Evolutionary conservation across 768 basidiomycete species (phyloP), one percentile per base, ranked within the genome.

Genomic region (Coprinellus aureogranulatus): DNA sequence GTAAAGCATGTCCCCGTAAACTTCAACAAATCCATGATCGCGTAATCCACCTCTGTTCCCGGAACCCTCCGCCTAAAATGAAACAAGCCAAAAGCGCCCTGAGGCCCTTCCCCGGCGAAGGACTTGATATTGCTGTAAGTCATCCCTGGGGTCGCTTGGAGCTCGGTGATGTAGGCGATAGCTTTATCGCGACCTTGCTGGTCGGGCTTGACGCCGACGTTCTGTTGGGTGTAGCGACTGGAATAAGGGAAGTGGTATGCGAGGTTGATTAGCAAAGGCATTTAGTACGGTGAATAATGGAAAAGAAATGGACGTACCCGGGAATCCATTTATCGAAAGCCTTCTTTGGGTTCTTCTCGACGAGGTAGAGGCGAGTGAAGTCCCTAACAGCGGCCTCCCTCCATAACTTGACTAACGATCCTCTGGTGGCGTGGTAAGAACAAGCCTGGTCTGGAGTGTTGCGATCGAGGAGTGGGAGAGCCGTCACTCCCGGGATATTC

Each of bases 1-100:
- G 28, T 41, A 46, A 56, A 56, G 55, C 55, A 56, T 20, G 55
- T 56, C n/a, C 55, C 55, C 27, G 46, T 37, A 22, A 56, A 56
- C 46, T 31, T 20, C 22, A 56, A 22, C 46, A 28, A n/a, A 37
- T 49, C 50, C 50, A 37, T 52, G 16, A 52, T 22, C 50, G 50
- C 50, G 16, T 31, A 30, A 22, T 37, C 31, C 5, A 23, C 16
- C 11, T 30, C 27, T 12, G 28, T 22, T 12, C 26, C 31, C 9
- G 27, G n/a, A 5, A 49, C n/a, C n/a, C n/a, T 22, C 25, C 28
- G 5, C 25, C 25, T 26, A n/a, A 49, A 56, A 30, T 56, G 55
- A 28, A 56, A 31, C 55, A 56, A 37, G 18, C 55, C 55, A 26
- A 56, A 48, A 22, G 41, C 41, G 18, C 41, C 41, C 20, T 44